Base-by-base conservation (phyloP, 768 basidiomycete species). In the Lyophyllum decastes region DNA sequence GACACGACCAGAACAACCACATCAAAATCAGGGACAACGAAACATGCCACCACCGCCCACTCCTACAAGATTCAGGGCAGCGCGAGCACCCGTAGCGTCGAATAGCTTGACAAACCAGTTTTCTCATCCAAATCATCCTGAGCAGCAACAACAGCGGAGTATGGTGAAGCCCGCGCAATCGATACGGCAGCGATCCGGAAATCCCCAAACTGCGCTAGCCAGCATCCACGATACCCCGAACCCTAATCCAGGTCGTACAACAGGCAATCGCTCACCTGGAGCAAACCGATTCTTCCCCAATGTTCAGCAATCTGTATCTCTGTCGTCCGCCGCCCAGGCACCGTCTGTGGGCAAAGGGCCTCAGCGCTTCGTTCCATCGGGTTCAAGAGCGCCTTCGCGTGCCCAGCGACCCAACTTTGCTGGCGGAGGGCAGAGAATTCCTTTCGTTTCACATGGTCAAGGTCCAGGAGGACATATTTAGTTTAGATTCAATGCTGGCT, bases 111-210 rank as follows among this genome's bases (percentile, higher is more conserved):
- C 58, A 54, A 58, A 45, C 46, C 60, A 46, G 35, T 49, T 27
- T 16, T 41, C 35, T 21, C 57, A 49, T 21, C 40, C 59, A 40
- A 52, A 43, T n/a, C 55, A 49, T 46, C 45, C 62, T 17, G 35
- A 12, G 35, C 35, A 38, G 49, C 64, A 63, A 58, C 69, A 64
- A 49, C 68, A 60, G 45, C 70, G 55, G 34, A 64, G 57, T 51
- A 85, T 86, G 83, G 81, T 78, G 19, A 84, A 84, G 4, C 76
- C 80, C 12, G 78, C 80, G 19, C 85, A 83, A 57, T 68, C 74
- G 60, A 51, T 72, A 62, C 71, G 68, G 21, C 68, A 68, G 30
- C 68, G 44, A 58, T 50, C 43, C 14, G 34, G 45, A 24, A 49
- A 56, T 59, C 48, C 34, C 41, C 61, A 61, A 43, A 52, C 60